phyloP scores from a whole-genome alignment of 1,284 basidiomycete species.

The Leccinum pallidistipes region DNA sequence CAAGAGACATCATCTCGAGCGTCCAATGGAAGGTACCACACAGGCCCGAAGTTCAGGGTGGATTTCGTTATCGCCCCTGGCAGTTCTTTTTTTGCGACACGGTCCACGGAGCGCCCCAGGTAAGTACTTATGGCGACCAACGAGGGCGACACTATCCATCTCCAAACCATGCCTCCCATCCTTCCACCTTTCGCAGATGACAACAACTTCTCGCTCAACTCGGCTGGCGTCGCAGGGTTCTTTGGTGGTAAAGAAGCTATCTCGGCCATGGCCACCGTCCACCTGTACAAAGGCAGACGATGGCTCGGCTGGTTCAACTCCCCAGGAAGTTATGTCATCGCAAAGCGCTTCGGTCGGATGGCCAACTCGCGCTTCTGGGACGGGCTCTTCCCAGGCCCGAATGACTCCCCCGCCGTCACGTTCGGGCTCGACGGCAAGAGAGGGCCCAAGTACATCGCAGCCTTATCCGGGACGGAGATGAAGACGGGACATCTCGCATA shows the following conservation, averaged over 20 bases:
- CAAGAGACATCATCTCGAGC: not conserved
- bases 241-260: slow-evolving; percentile 36
- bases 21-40: not conserved
- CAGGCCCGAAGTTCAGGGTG: not conserved
- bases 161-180: slow-evolving; percentile 19
- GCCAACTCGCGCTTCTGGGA: slow-evolving; percentile 32
- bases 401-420: slow-evolving; percentile 19
- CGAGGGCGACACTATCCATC: not conserved
- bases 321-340: slow-evolving; percentile 32
- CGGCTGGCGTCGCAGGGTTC: slow-evolving; percentile 26
- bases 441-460: slow-evolving; percentile 27
- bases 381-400: slow-evolving; percentile 30
- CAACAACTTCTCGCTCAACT: slow-evolving; percentile 23
- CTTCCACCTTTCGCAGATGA: slow-evolving; percentile 8
- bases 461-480: slow-evolving; percentile 27
- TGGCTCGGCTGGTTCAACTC: slow-evolving; percentile 38
- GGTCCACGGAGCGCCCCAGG: not conserved
- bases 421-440: slow-evolving; percentile 32
- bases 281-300: slow-evolving; percentile 25
- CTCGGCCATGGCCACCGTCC: slow-evolving; percentile 31
- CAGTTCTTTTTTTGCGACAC: not conserved
- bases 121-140: not conserved
- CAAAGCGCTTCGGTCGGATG: slow-evolving; percentile 29
- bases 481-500: slow-evolving; percentile 25
- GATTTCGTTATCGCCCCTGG: not conserved